These are phyloP conservation scores for Nadsonia starkeyi-henricii DNA, from an alignment of 1,139 yeast genomes.

Conservation along the genomic window DNA sequence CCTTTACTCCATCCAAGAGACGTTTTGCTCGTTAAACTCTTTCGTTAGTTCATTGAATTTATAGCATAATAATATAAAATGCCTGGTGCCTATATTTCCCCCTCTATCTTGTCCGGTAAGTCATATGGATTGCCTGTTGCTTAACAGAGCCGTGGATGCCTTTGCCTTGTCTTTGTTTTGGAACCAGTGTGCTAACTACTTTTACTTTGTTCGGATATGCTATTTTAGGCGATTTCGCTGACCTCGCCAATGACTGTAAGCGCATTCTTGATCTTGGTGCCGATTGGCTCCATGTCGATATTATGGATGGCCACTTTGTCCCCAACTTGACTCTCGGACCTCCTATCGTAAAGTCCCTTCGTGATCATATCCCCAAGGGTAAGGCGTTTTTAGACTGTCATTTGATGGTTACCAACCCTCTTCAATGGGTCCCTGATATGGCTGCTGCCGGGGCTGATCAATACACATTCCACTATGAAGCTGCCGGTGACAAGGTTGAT, in stretches of 20 bases:
- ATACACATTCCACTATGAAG: slow-evolving; percentile 92
- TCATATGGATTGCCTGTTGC: neutral
- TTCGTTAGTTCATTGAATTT: too few species aligned
- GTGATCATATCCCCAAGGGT: slow-evolving; percentile 60
- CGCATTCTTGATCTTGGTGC: slow-evolving; percentile 64
- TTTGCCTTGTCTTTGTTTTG: too few species aligned
- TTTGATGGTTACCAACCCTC: slow-evolving; percentile 96
- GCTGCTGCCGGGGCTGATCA: slow-evolving; percentile 95
- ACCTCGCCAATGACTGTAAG: slow-evolving; percentile 78
- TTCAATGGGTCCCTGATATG: slow-evolving; percentile 85
- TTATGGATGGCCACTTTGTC: slow-evolving; percentile 97
- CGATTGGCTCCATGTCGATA: slow-evolving; percentile 95
- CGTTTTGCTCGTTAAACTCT: too few species aligned
- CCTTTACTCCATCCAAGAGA: too few species aligned
- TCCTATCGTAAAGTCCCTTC: slow-evolving; percentile 68
- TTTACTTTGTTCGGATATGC: too few species aligned
- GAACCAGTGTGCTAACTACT: too few species aligned
- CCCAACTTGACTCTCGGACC: slow-evolving; percentile 94
- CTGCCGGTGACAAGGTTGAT: slow-evolving; percentile 59
- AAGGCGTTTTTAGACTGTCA: slow-evolving; percentile 90
- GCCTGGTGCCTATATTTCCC: neutral
- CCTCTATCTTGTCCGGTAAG: neutral
- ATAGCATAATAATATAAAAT: too few species aligned
- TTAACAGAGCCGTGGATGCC: too few species aligned
- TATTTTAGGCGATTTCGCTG: slow-evolving; percentile 78